Evolutionary conservation across 2,329 filamentous ascomycete species (phyloP), one percentile per base, ranked within the genome.

Genomic region (Eurotiales sp.): DNA sequence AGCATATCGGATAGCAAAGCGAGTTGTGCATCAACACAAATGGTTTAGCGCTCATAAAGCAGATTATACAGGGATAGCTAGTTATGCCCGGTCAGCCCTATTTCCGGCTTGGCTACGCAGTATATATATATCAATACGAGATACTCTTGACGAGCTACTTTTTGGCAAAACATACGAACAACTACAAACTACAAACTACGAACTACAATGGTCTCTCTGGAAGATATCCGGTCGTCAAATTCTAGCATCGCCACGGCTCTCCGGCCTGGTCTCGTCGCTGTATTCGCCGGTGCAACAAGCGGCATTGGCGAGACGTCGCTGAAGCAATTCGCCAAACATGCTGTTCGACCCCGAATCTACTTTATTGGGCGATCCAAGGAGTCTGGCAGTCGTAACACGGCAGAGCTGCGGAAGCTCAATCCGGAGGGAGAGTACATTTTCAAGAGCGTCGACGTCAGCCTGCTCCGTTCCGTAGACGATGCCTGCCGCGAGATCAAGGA

Each of bases 251-350:
- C 3, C 5, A 40, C 37, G 17, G 36, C 36, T 11, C 65, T 76
- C 2, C 70, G 69, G 4, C 46, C 64, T 2, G 65, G 68, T 11
- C 64, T 78, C 5, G 72, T 78, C 8, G 76, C 73, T 12, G 72
- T 79, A 51, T 79, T 80, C 54, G 71, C 75, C 7, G 77, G 78
- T 19, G 77, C 66, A 17, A 80, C 77, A 3, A 76, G 68, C 23
- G 77, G 78, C 32, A 74, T 81, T 42, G 77, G 78, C 39, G 73
- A 77, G 57, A 67, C 64, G 37, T 73, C 77, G 0, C 59, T 79
- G 4, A 73, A 72, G 51, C 61, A 69, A 4, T 75, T 80, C 42
- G 73, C 72, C 2, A 64, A 68, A 27, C 56, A 74, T 47, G 64
- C 73, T 22, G 51, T 56, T 3, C 62, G 67, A 4, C 76, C 76